Conservation (phyloP, 2,329 filamentous ascomycete species). For the Septoria linicola region DNA sequence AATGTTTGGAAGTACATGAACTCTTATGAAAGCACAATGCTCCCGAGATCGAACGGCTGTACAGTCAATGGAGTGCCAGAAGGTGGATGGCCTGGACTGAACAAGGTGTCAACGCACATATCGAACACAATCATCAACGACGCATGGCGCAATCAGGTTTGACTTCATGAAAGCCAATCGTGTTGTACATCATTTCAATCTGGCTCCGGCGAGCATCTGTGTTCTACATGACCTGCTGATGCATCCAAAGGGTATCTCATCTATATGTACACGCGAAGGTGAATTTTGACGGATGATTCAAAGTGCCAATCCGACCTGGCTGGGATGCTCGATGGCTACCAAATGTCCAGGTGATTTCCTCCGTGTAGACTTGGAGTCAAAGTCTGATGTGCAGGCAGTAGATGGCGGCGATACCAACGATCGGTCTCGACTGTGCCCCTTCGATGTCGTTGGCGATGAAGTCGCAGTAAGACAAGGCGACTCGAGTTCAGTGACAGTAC, state of each 20-base stretch:
- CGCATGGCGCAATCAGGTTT: no score
- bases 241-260: constrained; percentile 18
- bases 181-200: no score
- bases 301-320: constrained; percentile 24
- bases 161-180: no score
- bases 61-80: no score
- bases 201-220: neutral
- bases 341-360: constrained; percentile 8
- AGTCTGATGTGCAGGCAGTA: constrained; percentile 19
- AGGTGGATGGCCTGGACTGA: no score
- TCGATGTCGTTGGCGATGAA: constrained; percentile 28
- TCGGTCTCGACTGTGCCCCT: constrained; percentile 30
- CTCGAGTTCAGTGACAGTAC: constrained; percentile 29
- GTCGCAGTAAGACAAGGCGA: constrained; percentile 25
- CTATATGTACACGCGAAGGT: constrained; percentile 14
- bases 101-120: no score
- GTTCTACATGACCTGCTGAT: constrained; percentile 4
- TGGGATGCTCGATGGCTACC: constrained; percentile 13
- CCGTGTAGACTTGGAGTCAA: constrained; percentile 10
- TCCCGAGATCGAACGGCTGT: no score
- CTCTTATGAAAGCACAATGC: no score
- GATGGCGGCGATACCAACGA: constrained; percentile 21
- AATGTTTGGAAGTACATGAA: no score
- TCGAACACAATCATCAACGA: no score
- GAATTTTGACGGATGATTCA: constrained; percentile 7